Conservation (phyloP, 331 rosid genomes). For the Ulmus americana region DNA sequence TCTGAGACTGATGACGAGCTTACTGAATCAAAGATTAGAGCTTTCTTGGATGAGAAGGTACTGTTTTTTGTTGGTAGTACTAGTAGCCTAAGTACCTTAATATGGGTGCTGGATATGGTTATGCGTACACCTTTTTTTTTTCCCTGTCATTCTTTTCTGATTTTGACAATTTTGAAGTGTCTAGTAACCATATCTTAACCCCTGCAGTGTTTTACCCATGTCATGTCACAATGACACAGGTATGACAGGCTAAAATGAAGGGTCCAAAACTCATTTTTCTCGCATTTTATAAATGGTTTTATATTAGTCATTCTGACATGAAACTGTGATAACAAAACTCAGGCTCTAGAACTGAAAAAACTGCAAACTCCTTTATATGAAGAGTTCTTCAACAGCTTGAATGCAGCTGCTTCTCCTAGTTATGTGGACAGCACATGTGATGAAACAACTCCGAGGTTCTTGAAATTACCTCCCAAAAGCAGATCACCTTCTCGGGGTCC, state of each 20-base stretch:
- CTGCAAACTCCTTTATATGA: slow-evolving; percentile 88
- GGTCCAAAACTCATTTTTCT: not conserved
- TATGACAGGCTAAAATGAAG: not conserved
- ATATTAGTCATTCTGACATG: slow-evolving; percentile 16
- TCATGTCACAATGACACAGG: not conserved
- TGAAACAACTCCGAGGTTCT: slow-evolving; percentile 56
- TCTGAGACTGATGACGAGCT: slow-evolving; percentile 90
- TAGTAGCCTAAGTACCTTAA: not conserved
- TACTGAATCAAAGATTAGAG: slow-evolving; percentile 83
- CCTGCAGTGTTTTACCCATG: not conserved
- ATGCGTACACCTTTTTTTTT: not conserved
- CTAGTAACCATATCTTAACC: not conserved
- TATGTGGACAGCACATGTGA: slow-evolving; percentile 44
- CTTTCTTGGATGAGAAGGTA: slow-evolving; percentile 96
- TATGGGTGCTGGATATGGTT: slow-evolving; percentile 2
- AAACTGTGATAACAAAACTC: slow-evolving; percentile 16
- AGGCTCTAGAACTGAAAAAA: slow-evolving; percentile 96
- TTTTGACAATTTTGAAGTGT: not conserved
- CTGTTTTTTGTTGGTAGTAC: slow-evolving; percentile 13
- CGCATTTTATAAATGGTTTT: slow-evolving; percentile 11
- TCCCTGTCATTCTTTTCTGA: not conserved
- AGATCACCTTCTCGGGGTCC: slow-evolving; percentile 76
- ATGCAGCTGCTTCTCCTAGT: slow-evolving; percentile 58
- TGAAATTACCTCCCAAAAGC: slow-evolving; percentile 94
- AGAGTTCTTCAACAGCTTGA: slow-evolving; percentile 85